A percentile compares a stretch with the other conserved stretches of the same genome.
Conservation (phyloP, 1,139 yeast species). For the Candida tropicalis region DNA sequence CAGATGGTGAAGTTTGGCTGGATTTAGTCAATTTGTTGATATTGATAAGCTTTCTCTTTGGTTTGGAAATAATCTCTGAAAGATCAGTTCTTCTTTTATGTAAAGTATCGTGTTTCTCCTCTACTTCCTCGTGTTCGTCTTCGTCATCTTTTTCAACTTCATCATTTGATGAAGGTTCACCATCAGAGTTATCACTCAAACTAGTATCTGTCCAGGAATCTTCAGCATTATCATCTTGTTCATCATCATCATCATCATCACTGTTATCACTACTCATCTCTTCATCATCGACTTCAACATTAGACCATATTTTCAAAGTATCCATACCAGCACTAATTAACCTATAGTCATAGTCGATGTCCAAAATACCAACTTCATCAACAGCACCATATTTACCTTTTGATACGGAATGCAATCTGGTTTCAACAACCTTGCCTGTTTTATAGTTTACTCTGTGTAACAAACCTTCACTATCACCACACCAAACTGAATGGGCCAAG, state of each 20-base stretch:
- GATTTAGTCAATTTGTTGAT: conserved; percentile 16
- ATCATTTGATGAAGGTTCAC: conserved; percentile 8
- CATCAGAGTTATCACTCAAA: conserved; percentile 17
- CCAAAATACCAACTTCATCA: conserved; percentile 73
- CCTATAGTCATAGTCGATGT: conserved; percentile 78
- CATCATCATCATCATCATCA: conserved; percentile 17
- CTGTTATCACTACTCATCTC: conserved; percentile 21
- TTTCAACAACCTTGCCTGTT: conserved; percentile 64
- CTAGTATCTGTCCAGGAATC: conserved; percentile 12
- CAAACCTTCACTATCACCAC: conserved; percentile 86
- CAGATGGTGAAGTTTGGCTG: not conserved
- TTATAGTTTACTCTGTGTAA: conserved; percentile 69
- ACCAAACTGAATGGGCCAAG: conserved; percentile 63
- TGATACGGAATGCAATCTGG: conserved; percentile 56
- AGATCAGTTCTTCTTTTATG: conserved; percentile 23
- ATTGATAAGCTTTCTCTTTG: conserved; percentile 14
- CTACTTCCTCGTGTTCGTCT: conserved; percentile 19
- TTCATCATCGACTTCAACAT: conserved; percentile 24
- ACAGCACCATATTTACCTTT: conserved; percentile 38
- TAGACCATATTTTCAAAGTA: conserved; percentile 71
- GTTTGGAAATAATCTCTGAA: conserved; percentile 20
- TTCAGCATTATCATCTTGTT: conserved; percentile 16
- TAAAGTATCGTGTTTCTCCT: conserved; percentile 9
- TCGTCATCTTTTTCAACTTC: conserved; percentile 22
- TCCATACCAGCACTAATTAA: conserved; percentile 86